These are phyloP conservation scores for Candida ipomoeae DNA, from an alignment of 805 yeast species.

Conservation along the genomic window DNA sequence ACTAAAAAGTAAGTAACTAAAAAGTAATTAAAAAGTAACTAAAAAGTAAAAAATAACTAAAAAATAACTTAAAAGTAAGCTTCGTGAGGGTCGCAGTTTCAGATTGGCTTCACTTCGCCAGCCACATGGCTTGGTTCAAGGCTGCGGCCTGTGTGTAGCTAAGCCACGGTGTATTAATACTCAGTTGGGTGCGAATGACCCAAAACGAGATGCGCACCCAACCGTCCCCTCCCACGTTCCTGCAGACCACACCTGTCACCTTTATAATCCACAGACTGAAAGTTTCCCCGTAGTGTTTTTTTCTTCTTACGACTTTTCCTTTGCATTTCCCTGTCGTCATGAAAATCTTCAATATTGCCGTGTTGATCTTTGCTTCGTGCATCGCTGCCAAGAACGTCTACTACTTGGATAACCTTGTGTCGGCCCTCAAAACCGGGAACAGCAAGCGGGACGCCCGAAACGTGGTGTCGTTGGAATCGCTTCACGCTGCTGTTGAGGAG, in stretches of 20 bases:
- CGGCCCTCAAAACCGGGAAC: slow-evolving; percentile 8
- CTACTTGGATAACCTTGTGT: slow-evolving; percentile 13
- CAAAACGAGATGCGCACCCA: neutral
- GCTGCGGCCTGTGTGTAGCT: neutral
- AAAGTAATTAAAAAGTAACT: too few relatives aligned
- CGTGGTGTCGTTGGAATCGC: slow-evolving; percentile 14
- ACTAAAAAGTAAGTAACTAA: too few relatives aligned
- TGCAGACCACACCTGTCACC: neutral
- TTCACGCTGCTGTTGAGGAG: slow-evolving; percentile 9
- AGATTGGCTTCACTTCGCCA: too few relatives aligned
- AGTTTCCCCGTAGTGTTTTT: neutral
- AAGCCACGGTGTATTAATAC: neutral
- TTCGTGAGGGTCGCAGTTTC: neutral
- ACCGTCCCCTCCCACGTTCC: slow-evolving; percentile 1
- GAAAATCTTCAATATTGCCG: slow-evolving; percentile 13
- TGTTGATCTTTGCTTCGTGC: slow-evolving; percentile 14
- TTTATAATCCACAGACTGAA: neutral
- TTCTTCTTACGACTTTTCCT: neutral
- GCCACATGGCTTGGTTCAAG: neutral
- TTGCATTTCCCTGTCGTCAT: slow-evolving; percentile 1
- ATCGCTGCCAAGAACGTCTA: slow-evolving; percentile 16
- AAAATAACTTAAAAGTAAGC: neutral
- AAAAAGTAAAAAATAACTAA: too few relatives aligned
- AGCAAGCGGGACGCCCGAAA: slow-evolving; percentile 20
- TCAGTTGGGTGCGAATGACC: slow-evolving; percentile 1